Percentiles rank a stretch among this genome's conserved stretches.
These are phyloP conservation scores for Platanus orientalis DNA, from an alignment of 164 flowering plant genomes.

Conservation along the genomic window DNA sequence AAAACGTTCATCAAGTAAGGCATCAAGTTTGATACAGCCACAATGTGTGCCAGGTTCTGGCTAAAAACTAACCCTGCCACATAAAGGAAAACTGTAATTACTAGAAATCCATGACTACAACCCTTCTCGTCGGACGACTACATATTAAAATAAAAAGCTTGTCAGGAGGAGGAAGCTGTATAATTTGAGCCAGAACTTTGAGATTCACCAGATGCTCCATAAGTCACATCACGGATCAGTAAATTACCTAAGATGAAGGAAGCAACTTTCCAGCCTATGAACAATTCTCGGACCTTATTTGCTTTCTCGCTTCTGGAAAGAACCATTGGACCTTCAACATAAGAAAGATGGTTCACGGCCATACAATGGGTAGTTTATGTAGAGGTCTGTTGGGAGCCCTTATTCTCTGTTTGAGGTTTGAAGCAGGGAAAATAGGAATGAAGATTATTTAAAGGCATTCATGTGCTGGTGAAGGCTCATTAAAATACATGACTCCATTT, in stretches of 20 bases:
- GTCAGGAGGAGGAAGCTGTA: too few species aligned
- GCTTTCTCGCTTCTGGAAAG: not conserved
- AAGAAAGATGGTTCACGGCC: too few species aligned
- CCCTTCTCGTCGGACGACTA: not conserved
- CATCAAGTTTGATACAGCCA: slow-evolving; percentile 15
- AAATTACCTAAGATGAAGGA: slow-evolving; percentile 15
- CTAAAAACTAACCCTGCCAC: slow-evolving; percentile 13
- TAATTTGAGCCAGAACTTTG: too few species aligned
- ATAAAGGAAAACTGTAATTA: slow-evolving; percentile 2
- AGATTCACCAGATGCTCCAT: not conserved
- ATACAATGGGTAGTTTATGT: too few species aligned
- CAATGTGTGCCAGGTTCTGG: slow-evolving; percentile 14
- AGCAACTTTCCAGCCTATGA: slow-evolving; percentile 16
- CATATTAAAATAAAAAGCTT: too few species aligned
- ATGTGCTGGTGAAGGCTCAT: too few species aligned
- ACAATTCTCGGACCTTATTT: not conserved
- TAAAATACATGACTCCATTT: too few species aligned
- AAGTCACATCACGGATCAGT: too few species aligned
- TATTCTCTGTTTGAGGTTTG: too few species aligned
- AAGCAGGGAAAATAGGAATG: too few species aligned
- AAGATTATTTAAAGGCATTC: too few species aligned
- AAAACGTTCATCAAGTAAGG: slow-evolving; percentile 16
- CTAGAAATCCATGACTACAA: not conserved
- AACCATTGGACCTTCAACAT: not conserved
- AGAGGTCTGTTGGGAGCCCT: too few species aligned